Percentiles rank a stretch among this genome's conserved stretches.
Evolutionary conservation across 176 grass and related monocot species (phyloP).

Genomic region (Oryza nivara): DNA sequence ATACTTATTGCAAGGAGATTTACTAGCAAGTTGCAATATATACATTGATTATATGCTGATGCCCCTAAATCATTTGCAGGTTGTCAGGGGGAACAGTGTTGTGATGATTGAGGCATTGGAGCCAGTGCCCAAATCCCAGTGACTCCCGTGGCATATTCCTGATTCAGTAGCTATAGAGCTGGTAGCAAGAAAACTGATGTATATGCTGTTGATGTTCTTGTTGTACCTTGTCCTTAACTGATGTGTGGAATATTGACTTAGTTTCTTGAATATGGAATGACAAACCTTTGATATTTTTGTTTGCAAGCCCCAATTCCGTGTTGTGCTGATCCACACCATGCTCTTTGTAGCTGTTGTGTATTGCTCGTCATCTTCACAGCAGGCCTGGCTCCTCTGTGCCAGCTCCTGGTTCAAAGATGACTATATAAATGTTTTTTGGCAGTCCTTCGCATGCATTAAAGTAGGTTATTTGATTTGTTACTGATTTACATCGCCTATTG

Average conservation of each 20-base stretch:
- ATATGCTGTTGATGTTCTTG: constrained; percentile 33
- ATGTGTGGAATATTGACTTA: constrained; percentile 19
- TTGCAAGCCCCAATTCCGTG: not conserved
- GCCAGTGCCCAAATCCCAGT: constrained; percentile 59
- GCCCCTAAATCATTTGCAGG: constrained; percentile 38
- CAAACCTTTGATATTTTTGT: not conserved
- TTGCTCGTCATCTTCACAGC: constrained; percentile 56
- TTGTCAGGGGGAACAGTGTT: constrained; percentile 90
- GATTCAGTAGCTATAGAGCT: not conserved
- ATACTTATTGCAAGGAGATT: not conserved
- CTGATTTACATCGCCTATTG: constrained; percentile 29
- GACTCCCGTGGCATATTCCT: not conserved
- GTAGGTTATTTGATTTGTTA: not conserved
- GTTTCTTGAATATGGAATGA: not conserved
- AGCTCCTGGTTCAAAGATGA: constrained; percentile 55
- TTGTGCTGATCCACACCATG: not conserved
- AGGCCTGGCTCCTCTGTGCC: constrained; percentile 39
- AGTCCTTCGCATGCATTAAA: not conserved
- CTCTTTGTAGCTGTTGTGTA: not conserved
- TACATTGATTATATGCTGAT: not conserved
- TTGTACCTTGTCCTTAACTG: constrained; percentile 30
- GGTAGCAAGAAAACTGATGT: constrained; percentile 36
- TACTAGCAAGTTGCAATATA: no score
- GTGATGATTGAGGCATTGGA: constrained; percentile 97
- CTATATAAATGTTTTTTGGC: constrained; percentile 26